Base-by-base conservation (phyloP, 2,329 filamentous ascomycete species). In the Juglanconis oblonga region DNA sequence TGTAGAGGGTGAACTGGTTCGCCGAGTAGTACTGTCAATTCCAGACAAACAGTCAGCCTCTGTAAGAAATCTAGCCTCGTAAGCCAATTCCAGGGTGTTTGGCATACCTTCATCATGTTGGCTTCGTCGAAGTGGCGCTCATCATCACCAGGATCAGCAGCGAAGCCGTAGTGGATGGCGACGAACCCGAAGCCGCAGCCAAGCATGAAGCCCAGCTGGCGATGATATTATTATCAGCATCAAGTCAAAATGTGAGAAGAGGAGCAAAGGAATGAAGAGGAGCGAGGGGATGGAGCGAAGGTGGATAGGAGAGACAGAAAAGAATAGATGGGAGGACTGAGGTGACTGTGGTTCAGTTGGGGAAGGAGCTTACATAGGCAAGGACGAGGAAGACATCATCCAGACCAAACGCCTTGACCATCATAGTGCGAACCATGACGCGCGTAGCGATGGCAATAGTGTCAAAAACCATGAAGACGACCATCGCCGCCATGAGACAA, bases 131-230 rank as follows among this genome's bases (percentile, higher is more conserved):
- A 72, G 52, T 68, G 66, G 9, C 67, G 66, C 29, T 66, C 66
- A 24, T 65, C 38, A 5, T 69, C 65, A 3, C 38, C 49, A 1
- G 52, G 32, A 0, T 60, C 61, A 7, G 68, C 69, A 6, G 69
- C 69, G 29, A 70, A 72, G 7, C 71, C 70, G 51, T 70, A 73
- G n/a, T 58, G 61, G 53, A 72, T 69, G 13, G 71, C 66, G 5
- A 66, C 59, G 51, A 70, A 71, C 7, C 68, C 69, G 61, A 72
- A 65, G 13, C 63, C 65, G 31, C 69, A 64, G 5, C 66, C 68
- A 14, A 69, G 62, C 6, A 70, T 33, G 53, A 65, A 72, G 9
- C 70, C 70, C 29, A 68, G 31, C 67, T 70, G 51, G 9, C 58
- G 40, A 58, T 14, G 14, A 11, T 38, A 51, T 36, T 5, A 44